These are phyloP conservation scores for Fraxinus sp. DNA, from an alignment of 305 asterid species.

Conservation along the genomic window DNA sequence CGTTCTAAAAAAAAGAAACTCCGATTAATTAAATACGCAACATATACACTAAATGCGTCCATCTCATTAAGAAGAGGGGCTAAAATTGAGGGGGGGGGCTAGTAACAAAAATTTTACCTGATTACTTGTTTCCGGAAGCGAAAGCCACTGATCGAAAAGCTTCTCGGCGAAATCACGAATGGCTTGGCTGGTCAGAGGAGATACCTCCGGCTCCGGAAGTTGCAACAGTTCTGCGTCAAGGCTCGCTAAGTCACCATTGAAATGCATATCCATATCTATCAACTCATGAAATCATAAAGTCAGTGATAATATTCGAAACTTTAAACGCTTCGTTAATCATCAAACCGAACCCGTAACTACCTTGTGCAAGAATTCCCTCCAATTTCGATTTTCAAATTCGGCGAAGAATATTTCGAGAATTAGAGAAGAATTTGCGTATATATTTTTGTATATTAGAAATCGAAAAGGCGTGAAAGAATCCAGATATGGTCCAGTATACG, in stretches of 20 bases:
- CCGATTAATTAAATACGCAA: neutral
- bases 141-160: slow-evolving; percentile 90
- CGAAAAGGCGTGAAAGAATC: neutral
- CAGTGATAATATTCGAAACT: slow-evolving; percentile 27
- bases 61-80: neutral
- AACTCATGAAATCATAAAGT: slow-evolving; percentile 22
- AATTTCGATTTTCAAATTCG: neutral
- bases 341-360: slow-evolving; percentile 21
- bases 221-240: slow-evolving; percentile 82
- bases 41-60: neutral
- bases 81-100: neutral
- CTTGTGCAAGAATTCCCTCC: neutral
- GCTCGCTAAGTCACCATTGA: slow-evolving; percentile 64
- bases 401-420: neutral
- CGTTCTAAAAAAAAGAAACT: neutral
- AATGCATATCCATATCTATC: slow-evolving; percentile 72
- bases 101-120: slow-evolving; percentile 45
- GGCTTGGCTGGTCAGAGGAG: slow-evolving; percentile 78
- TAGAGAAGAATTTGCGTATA: neutral
- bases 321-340: slow-evolving; percentile 36
- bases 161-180: slow-evolving; percentile 67
- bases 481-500: neutral
- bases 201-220: slow-evolving; percentile 60
- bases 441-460: neutral
- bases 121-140: slow-evolving; percentile 65